Conservation (phyloP, 768 basidiomycete genomes). For the Leccinum fibrillosum region DNA sequence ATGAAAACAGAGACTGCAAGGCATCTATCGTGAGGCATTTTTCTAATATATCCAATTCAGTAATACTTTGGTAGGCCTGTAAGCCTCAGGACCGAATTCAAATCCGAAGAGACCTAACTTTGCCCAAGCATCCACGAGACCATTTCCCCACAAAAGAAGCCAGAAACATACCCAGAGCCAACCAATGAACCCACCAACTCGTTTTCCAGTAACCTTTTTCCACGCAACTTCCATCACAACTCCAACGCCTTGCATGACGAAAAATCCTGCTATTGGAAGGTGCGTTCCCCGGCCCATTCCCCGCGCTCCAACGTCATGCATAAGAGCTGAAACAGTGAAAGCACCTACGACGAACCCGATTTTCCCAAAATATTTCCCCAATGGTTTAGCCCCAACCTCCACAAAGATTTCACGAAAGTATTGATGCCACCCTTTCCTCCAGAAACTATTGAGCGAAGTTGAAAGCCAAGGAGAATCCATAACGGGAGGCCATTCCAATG, state of each 20-base stretch:
- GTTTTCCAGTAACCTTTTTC: slow-evolving; percentile 40
- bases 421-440: slow-evolving; percentile 56
- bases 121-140: slow-evolving; percentile 46
- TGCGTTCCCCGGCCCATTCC: slow-evolving; percentile 50
- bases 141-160: slow-evolving; percentile 45
- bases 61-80: slow-evolving; percentile 16
- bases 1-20: neutral
- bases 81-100: slow-evolving; percentile 9
- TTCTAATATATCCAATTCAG: slow-evolving; percentile 5
- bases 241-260: slow-evolving; percentile 55
- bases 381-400: slow-evolving; percentile 44
- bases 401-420: slow-evolving; percentile 58
- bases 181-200: slow-evolving; percentile 47
- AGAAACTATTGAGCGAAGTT: no score
- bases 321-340: slow-evolving; percentile 55
- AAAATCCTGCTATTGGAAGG: slow-evolving; percentile 44
- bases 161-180: slow-evolving; percentile 50
- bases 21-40: neutral
- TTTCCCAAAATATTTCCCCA: slow-evolving; percentile 45
- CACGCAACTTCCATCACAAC: slow-evolving; percentile 47
- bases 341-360: slow-evolving; percentile 51
- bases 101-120: slow-evolving; percentile 19
- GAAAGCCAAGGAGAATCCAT: no score
- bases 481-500: no score
- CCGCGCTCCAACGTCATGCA: slow-evolving; percentile 59